Evolutionary conservation across 208 protist genomes (phyloP).

Genomic region (Trichomonas gallinae): DNA sequence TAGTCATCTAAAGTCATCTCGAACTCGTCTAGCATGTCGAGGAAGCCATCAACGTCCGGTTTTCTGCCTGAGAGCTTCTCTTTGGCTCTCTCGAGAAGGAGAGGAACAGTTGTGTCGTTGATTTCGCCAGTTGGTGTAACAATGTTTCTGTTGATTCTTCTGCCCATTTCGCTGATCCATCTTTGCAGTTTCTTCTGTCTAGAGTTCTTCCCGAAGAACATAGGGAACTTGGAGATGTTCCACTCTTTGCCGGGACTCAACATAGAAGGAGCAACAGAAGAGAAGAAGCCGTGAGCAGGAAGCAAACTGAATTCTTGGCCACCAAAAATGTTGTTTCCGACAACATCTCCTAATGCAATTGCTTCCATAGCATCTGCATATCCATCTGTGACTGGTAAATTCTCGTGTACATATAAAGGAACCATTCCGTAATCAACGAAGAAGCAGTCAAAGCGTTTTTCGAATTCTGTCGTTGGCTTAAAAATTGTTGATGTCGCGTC

Average conservation of each 20-base stretch:
- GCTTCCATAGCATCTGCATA: not conserved
- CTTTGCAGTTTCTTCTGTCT: not conserved
- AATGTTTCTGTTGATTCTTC: not conserved
- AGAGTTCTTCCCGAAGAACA: not conserved
- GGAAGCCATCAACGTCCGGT: not conserved
- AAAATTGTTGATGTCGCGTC: not conserved
- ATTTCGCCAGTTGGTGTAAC: not conserved
- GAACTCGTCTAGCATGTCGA: not conserved
- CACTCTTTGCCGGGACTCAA: not conserved
- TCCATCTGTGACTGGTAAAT: not conserved
- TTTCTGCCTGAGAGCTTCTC: not conserved
- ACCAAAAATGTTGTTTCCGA: not conserved
- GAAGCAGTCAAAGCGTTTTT: not conserved
- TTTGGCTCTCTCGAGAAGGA: not conserved
- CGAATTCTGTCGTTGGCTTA: not conserved
- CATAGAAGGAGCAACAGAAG: not conserved
- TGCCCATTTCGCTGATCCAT: not conserved
- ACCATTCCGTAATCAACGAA: slow-evolving; percentile 24
- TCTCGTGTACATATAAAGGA: slow-evolving; percentile 19
- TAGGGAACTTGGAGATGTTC: not conserved
- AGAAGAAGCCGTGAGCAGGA: not conserved
- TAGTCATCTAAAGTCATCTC: not conserved
- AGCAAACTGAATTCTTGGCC: not conserved
- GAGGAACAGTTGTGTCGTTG: not conserved
- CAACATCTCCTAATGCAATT: not conserved